Evolutionary conservation across 2,329 filamentous ascomycete species (phyloP).

Genomic region (Clonostachys sp.): DNA sequence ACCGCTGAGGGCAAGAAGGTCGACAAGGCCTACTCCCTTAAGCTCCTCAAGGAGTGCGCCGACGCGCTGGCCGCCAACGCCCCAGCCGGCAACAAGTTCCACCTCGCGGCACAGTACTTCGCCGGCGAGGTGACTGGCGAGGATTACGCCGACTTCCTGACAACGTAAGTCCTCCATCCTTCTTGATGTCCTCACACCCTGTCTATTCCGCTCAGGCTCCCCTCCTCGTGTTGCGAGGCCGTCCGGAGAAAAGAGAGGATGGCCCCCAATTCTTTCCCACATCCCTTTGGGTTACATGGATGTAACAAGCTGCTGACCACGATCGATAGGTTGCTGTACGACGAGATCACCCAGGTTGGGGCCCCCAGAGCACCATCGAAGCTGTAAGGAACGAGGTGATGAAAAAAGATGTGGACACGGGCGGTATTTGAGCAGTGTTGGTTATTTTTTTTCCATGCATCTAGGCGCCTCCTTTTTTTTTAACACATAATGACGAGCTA

Average conservation of each 20-base stretch:
- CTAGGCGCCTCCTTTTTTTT: too few species aligned
- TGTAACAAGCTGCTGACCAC: slow-evolving; percentile 7
- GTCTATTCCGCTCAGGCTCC: background rate
- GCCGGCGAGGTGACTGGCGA: slow-evolving; percentile 90
- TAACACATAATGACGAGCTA: too few species aligned
- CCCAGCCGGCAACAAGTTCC: slow-evolving; percentile 85
- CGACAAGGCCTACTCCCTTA: slow-evolving; percentile 86
- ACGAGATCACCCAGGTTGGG: slow-evolving; percentile 77
- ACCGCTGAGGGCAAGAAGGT: slow-evolving; percentile 88
- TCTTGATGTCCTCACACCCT: background rate
- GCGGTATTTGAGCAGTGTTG: background rate
- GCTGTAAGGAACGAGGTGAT: slow-evolving; percentile 34
- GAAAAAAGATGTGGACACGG: background rate
- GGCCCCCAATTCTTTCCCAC: background rate
- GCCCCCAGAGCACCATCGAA: slow-evolving; percentile 57
- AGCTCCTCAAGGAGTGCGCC: slow-evolving; percentile 81
- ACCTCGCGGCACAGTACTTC: slow-evolving; percentile 89
- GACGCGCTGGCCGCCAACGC: slow-evolving; percentile 70
- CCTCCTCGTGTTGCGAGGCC: too few species aligned
- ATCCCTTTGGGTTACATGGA: background rate
- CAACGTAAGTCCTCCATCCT: slow-evolving; percentile 51
- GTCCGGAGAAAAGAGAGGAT: too few species aligned
- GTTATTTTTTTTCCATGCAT: background rate
- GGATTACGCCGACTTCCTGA: slow-evolving; percentile 96
- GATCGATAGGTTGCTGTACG: slow-evolving; percentile 66